Percentiles rank a stretch among this genome's conserved stretches.
These are phyloP conservation scores for Panus rudis DNA, from an alignment of 768 basidiomycete genomes.

Conservation along the genomic window DNA sequence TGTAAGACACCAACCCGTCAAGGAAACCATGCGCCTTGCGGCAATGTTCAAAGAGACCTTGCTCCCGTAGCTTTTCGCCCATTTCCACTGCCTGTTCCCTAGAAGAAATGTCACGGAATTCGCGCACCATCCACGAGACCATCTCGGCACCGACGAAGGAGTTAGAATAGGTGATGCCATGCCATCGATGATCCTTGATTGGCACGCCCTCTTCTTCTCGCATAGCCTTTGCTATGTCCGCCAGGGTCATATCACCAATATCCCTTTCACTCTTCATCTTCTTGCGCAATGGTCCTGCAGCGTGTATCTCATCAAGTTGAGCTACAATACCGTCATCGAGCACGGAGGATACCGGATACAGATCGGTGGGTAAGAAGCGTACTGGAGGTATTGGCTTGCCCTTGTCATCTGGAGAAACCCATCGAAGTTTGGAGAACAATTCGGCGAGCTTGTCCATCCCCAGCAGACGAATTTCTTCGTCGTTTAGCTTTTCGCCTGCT, in stretches of 20 bases:
- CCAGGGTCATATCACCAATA: slow-evolving; percentile 56
- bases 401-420: slow-evolving; percentile 61
- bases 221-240: slow-evolving; percentile 75
- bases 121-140: slow-evolving; percentile 86
- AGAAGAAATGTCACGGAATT: slow-evolving; percentile 84
- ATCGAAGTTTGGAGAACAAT: slow-evolving; percentile 76
- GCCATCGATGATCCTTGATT: slow-evolving; percentile 84
- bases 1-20: slow-evolving; percentile 57
- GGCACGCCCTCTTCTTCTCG: slow-evolving; percentile 76
- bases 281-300: slow-evolving; percentile 65
- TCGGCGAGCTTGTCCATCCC: slow-evolving; percentile 92
- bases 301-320: slow-evolving; percentile 76
- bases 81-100: slow-evolving; percentile 74
- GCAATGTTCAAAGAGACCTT: slow-evolving; percentile 84
- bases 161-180: slow-evolving; percentile 62
- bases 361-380: slow-evolving; percentile 77
- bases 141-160: slow-evolving; percentile 88
- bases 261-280: slow-evolving; percentile 76
- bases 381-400: slow-evolving; percentile 47
- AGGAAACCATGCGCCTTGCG: slow-evolving; percentile 74
- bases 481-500: slow-evolving; percentile 68
- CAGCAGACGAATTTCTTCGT: slow-evolving; percentile 80
- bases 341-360: slow-evolving; percentile 74
- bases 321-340: slow-evolving; percentile 73
- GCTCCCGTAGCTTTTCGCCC: slow-evolving; percentile 69